These are phyloP conservation scores for Aquilaria yunnanensis DNA, from an alignment of 345 rosid species.

Conservation along the genomic window DNA sequence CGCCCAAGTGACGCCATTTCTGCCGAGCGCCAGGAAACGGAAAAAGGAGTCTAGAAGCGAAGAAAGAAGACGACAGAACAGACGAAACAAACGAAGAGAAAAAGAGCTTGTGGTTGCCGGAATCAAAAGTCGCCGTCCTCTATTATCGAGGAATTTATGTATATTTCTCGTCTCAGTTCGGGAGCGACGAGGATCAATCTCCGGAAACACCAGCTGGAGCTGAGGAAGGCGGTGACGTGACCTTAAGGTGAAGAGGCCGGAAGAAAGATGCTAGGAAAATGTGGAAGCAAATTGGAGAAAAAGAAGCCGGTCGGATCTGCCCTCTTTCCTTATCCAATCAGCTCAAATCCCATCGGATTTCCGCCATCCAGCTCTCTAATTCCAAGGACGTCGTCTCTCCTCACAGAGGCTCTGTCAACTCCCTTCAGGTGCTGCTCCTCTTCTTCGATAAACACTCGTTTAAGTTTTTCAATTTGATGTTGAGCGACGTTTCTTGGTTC, in stretches of 20 bases:
- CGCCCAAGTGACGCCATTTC: no score
- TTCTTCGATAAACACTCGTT: background rate
- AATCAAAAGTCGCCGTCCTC: no score
- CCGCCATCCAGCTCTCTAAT: constrained; percentile 67
- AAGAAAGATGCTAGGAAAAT: constrained; percentile 62
- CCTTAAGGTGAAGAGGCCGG: background rate
- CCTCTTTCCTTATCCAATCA: constrained; percentile 55
- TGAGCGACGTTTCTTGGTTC: background rate
- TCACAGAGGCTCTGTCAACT: constrained; percentile 83
- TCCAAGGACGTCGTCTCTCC: constrained; percentile 74
- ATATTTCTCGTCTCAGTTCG: background rate
- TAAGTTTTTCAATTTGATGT: no score
- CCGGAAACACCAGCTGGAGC: background rate
- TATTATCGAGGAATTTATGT: background rate
- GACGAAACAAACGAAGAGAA: no score
- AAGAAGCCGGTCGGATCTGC: constrained; percentile 78
- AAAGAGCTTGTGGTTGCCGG: no score
- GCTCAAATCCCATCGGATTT: constrained; percentile 50
- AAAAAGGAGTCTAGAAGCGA: no score
- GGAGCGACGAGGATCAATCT: background rate
- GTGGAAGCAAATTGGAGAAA: constrained; percentile 78
- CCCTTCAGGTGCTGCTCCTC: constrained; percentile 58
- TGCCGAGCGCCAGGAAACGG: no score
- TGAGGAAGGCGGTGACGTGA: background rate
- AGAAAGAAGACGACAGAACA: no score